Percentiles rank a stretch among this genome's conserved stretches.
Evolutionary conservation across 305 asterid genomes (phyloP).

Genomic region (Fraxinus sp.): DNA sequence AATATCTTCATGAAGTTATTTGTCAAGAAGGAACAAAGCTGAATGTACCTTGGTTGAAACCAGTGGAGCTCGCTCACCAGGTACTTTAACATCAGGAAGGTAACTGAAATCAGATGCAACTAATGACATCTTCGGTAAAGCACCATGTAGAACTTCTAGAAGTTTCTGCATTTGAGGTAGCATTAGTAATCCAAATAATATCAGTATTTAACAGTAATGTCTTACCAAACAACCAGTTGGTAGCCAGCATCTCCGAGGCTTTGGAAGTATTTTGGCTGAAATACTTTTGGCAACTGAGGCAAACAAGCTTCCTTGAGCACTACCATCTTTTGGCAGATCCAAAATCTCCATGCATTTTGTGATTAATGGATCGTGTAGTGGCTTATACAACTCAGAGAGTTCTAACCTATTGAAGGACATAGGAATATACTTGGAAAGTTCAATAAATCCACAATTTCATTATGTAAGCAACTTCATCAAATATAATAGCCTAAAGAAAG

Average conservation of each 20-base stretch:
- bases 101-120: constrained; percentile 93
- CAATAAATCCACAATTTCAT: constrained; percentile 9
- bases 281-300: constrained; percentile 43
- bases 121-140: constrained; percentile 96
- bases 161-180: constrained; percentile 70
- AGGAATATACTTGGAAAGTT: constrained; percentile 13
- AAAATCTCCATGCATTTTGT: constrained; percentile 73
- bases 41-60: constrained; percentile 79
- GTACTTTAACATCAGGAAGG: constrained; percentile 89
- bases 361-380: constrained; percentile 70
- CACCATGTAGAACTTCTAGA: constrained; percentile 77
- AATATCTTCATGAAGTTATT: not conserved
- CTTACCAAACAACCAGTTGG: constrained; percentile 96
- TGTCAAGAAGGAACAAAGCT: not conserved
- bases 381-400: constrained; percentile 71
- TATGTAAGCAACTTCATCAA: not conserved
- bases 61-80: constrained; percentile 98
- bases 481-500: not conserved
- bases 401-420: constrained; percentile 49
- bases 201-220: constrained; percentile 9
- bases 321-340: constrained; percentile 56
- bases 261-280: constrained; percentile 73
- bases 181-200: constrained; percentile 7
- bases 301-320: constrained; percentile 46
- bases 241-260: constrained; percentile 94